Base-by-base conservation (phyloP, 257 asterid genomes). In the Nicotiana sylvestris region DNA sequence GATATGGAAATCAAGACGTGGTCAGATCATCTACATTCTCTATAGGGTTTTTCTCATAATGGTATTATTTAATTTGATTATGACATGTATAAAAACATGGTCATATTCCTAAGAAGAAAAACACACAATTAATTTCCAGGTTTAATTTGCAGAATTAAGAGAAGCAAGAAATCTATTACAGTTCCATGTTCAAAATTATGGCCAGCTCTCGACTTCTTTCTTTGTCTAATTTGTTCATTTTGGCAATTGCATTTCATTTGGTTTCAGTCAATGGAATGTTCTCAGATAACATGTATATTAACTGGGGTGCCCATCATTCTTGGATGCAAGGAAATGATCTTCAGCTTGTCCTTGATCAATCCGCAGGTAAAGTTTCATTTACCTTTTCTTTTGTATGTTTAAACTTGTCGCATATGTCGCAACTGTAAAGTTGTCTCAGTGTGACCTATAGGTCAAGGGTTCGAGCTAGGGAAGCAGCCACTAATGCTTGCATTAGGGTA, bases 271-370 rank as follows among this genome's bases (percentile, higher is more conserved):
- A 82, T 82, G 81, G 84, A 6, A 0, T 53, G n/a, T 33, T 82
- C 37, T 82, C 84, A 39, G 82, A 79, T 65, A 61, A 16, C 11
- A 74, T 74, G 80, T 74, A 74, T 6, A 74, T 74, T 51, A 49
- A 8, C 4, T 74, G 80, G 80, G 80, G 80, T 74, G 8, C 27
- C 4, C 62, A 74, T 74, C 6, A 74, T 74, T 74, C 80, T 74
- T 49, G 80, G 80, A 74, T 74, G 80, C 80, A 74, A 74, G 80
- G 62, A 25, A 10, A 74, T 74, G 80, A 74, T 27, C 80, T 74
- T 49, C 80, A 74, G 56, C 62, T 74, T 49, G 64, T 74, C 13
- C 80, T 74, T 27, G 80, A 74, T 74, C 80, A 49, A 13, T 74
- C 80, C 9, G 61, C 35, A 6, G 56, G 57, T 60, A 60, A 60